Evolutionary conservation across 768 basidiomycete genomes (phyloP).

Genomic region (Lanmaoa rubissima): DNA sequence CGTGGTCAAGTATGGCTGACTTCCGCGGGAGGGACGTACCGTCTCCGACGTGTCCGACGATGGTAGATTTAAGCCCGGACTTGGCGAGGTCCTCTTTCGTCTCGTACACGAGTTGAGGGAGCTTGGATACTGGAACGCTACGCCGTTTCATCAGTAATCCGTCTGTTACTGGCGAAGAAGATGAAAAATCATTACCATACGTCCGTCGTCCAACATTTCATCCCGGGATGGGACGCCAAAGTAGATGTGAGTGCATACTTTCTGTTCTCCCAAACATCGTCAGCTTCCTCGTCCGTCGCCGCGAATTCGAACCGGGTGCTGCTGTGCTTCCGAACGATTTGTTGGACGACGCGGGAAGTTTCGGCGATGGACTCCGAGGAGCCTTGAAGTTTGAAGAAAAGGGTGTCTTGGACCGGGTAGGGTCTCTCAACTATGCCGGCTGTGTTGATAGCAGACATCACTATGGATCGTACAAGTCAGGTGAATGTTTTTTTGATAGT

Average conservation of each 20-base stretch:
- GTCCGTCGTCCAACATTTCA: constrained; percentile 82
- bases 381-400: constrained; percentile 94
- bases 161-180: background rate
- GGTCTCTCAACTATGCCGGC: constrained; percentile 58
- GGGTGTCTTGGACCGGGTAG: constrained; percentile 71
- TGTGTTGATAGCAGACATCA: constrained; percentile 76
- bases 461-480: constrained; percentile 31
- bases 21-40: constrained; percentile 44
- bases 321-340: constrained; percentile 65
- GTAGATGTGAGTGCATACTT: constrained; percentile 81
- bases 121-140: constrained; percentile 67
- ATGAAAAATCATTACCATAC: constrained; percentile 59
- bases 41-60: constrained; percentile 81
- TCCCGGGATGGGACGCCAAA: constrained; percentile 59
- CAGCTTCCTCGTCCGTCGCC: constrained; percentile 69
- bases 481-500: background rate
- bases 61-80: constrained; percentile 59
- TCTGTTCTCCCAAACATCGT: constrained; percentile 78
- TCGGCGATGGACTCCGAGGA: constrained; percentile 55
- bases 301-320: constrained; percentile 72
- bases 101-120: constrained; percentile 70
- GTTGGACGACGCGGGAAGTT: constrained; percentile 56
- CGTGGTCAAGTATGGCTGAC: background rate
- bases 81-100: constrained; percentile 74
- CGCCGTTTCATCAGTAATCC: background rate